Evolutionary conservation across 2,329 filamentous ascomycete species (phyloP).

Genomic region (Fusarium subglutinans): DNA sequence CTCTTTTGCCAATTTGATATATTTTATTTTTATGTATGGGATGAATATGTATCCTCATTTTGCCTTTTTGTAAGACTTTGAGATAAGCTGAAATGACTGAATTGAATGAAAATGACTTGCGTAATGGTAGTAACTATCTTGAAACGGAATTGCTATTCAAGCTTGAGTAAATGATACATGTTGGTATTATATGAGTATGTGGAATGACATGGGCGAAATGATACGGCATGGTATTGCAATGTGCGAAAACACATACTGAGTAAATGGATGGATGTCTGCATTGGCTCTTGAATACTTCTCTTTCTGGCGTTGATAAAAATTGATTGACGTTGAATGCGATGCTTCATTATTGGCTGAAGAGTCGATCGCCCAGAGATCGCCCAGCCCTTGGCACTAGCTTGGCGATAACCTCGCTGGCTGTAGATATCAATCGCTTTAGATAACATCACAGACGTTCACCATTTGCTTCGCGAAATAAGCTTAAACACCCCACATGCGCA

Average conservation of each 20-base stretch:
- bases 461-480: slow-evolving; percentile 30
- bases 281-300: not conserved
- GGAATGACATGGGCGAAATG: not conserved
- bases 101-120: not conserved
- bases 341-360: slow-evolving; percentile 9
- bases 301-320: rapidly evolving
- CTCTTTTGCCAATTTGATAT: slow-evolving; percentile 38
- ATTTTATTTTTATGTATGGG: not conserved
- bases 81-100: not conserved
- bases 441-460: not conserved
- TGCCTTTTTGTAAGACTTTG: not conserved
- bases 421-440: slow-evolving; percentile 5
- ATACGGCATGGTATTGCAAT: not conserved
- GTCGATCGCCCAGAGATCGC: slow-evolving; percentile 33
- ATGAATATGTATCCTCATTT: rapidly evolving
- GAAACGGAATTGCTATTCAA: not conserved
- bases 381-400: slow-evolving; percentile 34
- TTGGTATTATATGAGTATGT: not conserved
- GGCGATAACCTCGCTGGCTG: slow-evolving; percentile 20
- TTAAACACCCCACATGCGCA: slow-evolving; percentile 24
- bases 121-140: not conserved
- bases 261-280: not conserved
- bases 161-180: not conserved
- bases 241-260: not conserved
- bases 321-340: slow-evolving; percentile 4